Evolutionary conservation across 345 rosid species (phyloP), one percentile per base, ranked within the genome.

Genomic region (Salix caprea): DNA sequence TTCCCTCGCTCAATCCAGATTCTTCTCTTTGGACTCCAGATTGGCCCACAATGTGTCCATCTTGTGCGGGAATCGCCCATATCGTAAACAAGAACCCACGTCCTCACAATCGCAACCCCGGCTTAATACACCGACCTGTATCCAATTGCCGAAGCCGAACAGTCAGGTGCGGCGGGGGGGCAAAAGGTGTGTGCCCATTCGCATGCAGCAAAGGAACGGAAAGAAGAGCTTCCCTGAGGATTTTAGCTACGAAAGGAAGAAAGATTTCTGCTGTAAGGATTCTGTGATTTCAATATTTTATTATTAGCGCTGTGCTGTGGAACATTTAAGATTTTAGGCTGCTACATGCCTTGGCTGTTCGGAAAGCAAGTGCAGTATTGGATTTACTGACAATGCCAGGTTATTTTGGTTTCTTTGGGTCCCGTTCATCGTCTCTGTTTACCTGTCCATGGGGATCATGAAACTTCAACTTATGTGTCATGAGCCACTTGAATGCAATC

Each of bases 101-200:
- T 36, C 37, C 37, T 36, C 37, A 36, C 37, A 36, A 5, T 36
- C 37, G 37, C 37, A 5, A 0, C 37, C 37, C 34, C 34, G 32
- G 32, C 34, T 32, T 32, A 32, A 32, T 32, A 32, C 34, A 32
- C 34, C 34, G 34, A 32, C 34, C 34, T 32, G 34, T 32, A 94
- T 74, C 97, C 98, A 2, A 89, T 94, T 37, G 87, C 90, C 2
- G 94, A 89, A 46, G 91, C 90, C 2, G 77, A 76, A 50, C 89
- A 89, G 12, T 70, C 88, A 2, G 89, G 83, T 54, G 90, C 34
- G 34, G 90, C 34, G 86, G 87, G 1, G 91, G 11, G 70, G 72
- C 14, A 58, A 65, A 15, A 76, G 52, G 58, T 75, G 67, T 73
- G 85, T 82, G 7, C 80, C 61, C 26, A 56, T 82, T 15, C 74